These are phyloP conservation scores for Echium plantagineum DNA, from an alignment of 257 asterid genomes.

Conservation along the genomic window DNA sequence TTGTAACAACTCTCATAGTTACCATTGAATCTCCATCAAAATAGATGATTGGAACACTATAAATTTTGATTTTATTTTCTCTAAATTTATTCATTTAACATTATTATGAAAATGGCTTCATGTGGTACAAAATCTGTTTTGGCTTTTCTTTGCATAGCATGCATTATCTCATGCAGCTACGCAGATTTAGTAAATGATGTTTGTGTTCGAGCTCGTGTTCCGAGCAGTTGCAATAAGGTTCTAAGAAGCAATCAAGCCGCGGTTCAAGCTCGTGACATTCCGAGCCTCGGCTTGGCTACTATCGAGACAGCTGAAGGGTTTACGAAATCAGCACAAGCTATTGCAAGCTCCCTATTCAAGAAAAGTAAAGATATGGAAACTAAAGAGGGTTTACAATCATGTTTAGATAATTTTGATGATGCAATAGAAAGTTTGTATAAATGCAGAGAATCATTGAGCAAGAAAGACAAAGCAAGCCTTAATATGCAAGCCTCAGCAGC, in stretches of 20 bases:
- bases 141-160: not conserved
- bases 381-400: constrained; percentile 1
- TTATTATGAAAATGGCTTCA: too few relatives aligned
- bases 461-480: not conserved
- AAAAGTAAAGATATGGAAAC: not conserved
- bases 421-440: constrained; percentile 7
- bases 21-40: too few relatives aligned
- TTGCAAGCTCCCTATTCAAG: not conserved
- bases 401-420: constrained; percentile 16
- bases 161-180: not conserved
- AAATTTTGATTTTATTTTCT: too few relatives aligned
- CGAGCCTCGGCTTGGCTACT: constrained; percentile 10
- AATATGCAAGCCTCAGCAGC: constrained; percentile 21
- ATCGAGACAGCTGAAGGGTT: not conserved
- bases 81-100: too few relatives aligned
- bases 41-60: too few relatives aligned
- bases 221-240: not conserved
- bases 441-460: constrained; percentile 1
- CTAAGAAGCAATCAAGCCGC: constrained; percentile 3
- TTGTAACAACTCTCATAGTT: too few relatives aligned
- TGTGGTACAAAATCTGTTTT: too few relatives aligned
- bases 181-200: not conserved
- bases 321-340: not conserved
- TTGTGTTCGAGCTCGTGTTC: not conserved
- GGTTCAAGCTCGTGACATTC: constrained; percentile 14